These are phyloP conservation scores for Malassezia furfur DNA, from an alignment of 1,284 basidiomycete species.

Conservation along the genomic window DNA sequence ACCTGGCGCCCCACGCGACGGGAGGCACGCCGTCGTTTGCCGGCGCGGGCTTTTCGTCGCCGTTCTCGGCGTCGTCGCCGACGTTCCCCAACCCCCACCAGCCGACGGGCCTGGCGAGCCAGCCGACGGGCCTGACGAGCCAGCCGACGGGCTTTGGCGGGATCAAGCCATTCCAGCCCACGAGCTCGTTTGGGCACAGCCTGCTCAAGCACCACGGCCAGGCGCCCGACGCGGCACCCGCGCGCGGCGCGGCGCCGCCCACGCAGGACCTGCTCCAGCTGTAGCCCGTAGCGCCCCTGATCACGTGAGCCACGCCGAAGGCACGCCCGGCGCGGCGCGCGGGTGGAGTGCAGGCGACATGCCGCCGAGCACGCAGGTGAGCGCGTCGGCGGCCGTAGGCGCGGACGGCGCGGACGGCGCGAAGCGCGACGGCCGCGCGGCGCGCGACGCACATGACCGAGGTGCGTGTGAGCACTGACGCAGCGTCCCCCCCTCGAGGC, in stretches of 20 bases:
- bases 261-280: conserved; percentile 14
- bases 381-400: not conserved
- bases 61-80: not conserved
- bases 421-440: too few species aligned
- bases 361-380: not conserved
- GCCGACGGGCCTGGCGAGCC: not conserved
- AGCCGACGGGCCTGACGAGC: not conserved
- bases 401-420: too few species aligned
- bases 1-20: not conserved
- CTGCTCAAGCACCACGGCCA: not conserved
- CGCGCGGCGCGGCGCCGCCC: not conserved
- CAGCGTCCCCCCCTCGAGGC: too few species aligned
- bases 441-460: too few species aligned
- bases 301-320: too few species aligned
- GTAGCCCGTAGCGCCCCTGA: not conserved
- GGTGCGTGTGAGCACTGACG: too few species aligned
- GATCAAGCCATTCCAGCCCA: conserved; percentile 43
- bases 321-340: not conserved
- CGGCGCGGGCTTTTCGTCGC: not conserved
- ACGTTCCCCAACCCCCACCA: not conserved
- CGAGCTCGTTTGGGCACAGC: conserved; percentile 30
- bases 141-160: conserved; percentile 9
- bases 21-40: not conserved
- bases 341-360: not conserved
- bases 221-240: not conserved